phyloP scores from a whole-genome alignment of 1,284 basidiomycete species.

The Apiotrichum mycotoxinovorans region DNA sequence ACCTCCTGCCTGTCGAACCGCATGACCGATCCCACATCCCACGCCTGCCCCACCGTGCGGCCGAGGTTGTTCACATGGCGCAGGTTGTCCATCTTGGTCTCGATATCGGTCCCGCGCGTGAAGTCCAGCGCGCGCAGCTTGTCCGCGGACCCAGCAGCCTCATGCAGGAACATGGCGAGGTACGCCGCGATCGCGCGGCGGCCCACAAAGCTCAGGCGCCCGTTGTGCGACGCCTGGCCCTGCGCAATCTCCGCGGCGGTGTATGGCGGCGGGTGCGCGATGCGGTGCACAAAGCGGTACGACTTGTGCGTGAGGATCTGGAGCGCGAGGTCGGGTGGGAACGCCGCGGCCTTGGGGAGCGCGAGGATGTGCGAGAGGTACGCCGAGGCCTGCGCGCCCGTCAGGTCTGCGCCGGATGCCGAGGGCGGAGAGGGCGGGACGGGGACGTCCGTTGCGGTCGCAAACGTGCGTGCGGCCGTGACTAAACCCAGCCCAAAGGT shows the following conservation, averaged over 20 bases:
- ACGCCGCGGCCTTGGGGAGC: slow-evolving; percentile 33
- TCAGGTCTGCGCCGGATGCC: slow-evolving; percentile 2
- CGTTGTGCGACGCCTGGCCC: slow-evolving; percentile 35
- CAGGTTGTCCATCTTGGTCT: slow-evolving; percentile 36
- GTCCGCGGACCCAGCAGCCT: slow-evolving; percentile 14
- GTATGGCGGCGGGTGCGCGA: slow-evolving; percentile 21
- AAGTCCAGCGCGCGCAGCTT: slow-evolving; percentile 6
- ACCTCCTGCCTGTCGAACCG: slow-evolving; percentile 45
- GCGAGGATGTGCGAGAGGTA: slow-evolving; percentile 42
- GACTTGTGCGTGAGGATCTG: slow-evolving; percentile 50
- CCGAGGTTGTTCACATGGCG: slow-evolving; percentile 42
- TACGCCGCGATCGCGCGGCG: slow-evolving; percentile 44
- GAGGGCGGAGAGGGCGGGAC: neutral
- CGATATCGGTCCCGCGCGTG: slow-evolving; percentile 18
- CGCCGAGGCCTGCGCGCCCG: slow-evolving; percentile 26
- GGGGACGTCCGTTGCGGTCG: neutral
- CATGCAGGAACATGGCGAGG: slow-evolving; percentile 45
- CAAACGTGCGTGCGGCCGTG: neutral
- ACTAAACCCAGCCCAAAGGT: neutral
- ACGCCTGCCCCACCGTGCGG: slow-evolving; percentile 34
- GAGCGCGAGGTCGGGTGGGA: slow-evolving; percentile 44
- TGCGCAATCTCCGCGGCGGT: slow-evolving; percentile 14
- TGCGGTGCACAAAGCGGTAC: slow-evolving; percentile 40
- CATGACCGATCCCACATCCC: slow-evolving; percentile 41
- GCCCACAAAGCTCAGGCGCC: slow-evolving; percentile 44